Evolutionary conservation across 768 basidiomycete genomes (phyloP).

Genomic region (Pisolithus sp.): DNA sequence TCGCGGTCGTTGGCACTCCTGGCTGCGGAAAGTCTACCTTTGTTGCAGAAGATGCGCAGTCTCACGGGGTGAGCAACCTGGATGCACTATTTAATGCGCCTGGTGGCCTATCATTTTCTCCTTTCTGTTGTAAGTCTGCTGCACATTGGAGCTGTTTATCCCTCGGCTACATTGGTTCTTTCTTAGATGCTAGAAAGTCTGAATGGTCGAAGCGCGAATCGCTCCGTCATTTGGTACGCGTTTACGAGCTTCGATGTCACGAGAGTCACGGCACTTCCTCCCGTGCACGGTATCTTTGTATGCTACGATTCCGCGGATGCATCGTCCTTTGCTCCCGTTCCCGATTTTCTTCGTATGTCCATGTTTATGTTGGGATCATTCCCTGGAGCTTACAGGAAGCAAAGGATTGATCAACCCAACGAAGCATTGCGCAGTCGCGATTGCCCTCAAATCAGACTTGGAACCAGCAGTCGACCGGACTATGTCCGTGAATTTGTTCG

Average conservation of each 20-base stretch:
- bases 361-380: background rate
- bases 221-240: constrained; percentile 40
- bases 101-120: constrained; percentile 29
- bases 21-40: constrained; percentile 84
- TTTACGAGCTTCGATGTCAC: constrained; percentile 53
- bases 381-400: constrained; percentile 7
- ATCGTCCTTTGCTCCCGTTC: constrained; percentile 59
- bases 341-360: constrained; percentile 64
- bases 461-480: constrained; percentile 52
- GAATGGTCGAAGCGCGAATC: constrained; percentile 33
- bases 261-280: constrained; percentile 50
- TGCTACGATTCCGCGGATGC: constrained; percentile 74
- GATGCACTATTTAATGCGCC: constrained; percentile 25
- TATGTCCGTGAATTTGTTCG: constrained; percentile 42
- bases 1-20: constrained; percentile 73
- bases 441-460: constrained; percentile 85
- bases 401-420: constrained; percentile 53
- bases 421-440: constrained; percentile 60
- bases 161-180: constrained; percentile 19
- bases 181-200: constrained; percentile 27
- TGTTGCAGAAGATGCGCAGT: constrained; percentile 69
- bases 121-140: constrained; percentile 35
- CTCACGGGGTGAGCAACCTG: constrained; percentile 47
- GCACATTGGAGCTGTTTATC: background rate
- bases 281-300: constrained; percentile 72